Base-by-base conservation (phyloP, 1,139 yeast species). In the Suhomyces coccinellae region DNA sequence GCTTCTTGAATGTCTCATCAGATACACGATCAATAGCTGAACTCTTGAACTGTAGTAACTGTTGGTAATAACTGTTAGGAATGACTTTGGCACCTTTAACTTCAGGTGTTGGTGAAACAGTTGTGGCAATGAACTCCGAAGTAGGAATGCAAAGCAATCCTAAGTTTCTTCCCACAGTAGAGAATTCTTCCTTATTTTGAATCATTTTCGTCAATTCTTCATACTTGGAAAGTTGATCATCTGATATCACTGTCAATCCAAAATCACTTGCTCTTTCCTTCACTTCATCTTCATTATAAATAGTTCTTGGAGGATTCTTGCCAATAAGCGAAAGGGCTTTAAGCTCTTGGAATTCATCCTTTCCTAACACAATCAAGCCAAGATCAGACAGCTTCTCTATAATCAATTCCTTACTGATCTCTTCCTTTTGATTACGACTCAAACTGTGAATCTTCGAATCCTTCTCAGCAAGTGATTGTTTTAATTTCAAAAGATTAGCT, bases 11-110 rank as follows among this genome's bases (percentile, higher is more conserved):
- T 4, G 63, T 67, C 10, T 75, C 82, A 47, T 78, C 78, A 0
- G 71, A 54, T 2, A 79, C 66, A 49, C 72, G 72, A 38, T 76
- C 80, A 44, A 79, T 61, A 17, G 71, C 65, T 52, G 75, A 55
- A 2, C 67, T 54, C 46, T 75, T 80, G 40, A 68, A 67, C 45
- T 69, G 71, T 15, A 79, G 62, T 50, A 84, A 63, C 58, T 80
- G 81, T 52, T 77, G 77, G 61, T 83, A 85, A 58, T 84, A 85
- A 3, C 82, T 73, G 8, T 77, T 68, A 12, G 91, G 90, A 32
- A 85, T 59, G 7, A 83, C 82, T 45, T 82, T 83, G 31, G 83
- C 83, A 52, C 79, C 79, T 11, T 68, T 65, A n/a, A 73, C 63
- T 49, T 82, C 87, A 2, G 86, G 81, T 8, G 63, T 64, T 55